phyloP scores from a whole-genome alignment of 495 filamentous ascomycete genomes.

The Lasiosphaeria miniovina region DNA sequence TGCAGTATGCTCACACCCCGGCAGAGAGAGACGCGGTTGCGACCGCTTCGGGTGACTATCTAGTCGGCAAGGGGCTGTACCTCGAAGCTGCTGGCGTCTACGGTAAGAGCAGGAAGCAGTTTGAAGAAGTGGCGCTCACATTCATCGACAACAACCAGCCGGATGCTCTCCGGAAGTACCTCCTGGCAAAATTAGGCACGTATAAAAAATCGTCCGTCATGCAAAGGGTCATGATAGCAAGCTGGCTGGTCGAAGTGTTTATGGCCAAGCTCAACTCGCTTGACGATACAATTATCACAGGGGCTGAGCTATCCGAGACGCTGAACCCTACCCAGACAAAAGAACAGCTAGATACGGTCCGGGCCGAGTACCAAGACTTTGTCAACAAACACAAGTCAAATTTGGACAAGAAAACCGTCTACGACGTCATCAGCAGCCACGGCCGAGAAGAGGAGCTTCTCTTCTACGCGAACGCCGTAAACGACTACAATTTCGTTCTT shows the following conservation, averaged over 20 bases:
- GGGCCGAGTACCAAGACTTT: slow-evolving; percentile 84
- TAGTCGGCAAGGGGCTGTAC: slow-evolving; percentile 74
- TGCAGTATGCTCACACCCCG: slow-evolving; percentile 69
- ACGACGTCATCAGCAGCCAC: slow-evolving; percentile 94
- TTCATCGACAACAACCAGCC: slow-evolving; percentile 87
- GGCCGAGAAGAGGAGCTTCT: slow-evolving; percentile 90
- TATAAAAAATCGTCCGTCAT: slow-evolving; percentile 82
- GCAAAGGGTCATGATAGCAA: slow-evolving; percentile 93
- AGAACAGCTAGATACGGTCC: slow-evolving; percentile 65
- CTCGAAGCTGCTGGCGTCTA: slow-evolving; percentile 84
- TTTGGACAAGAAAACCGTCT: slow-evolving; percentile 85
- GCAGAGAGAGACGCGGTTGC: slow-evolving; percentile 85
- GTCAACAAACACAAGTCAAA: slow-evolving; percentile 77
- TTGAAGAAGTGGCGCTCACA: slow-evolving; percentile 88
- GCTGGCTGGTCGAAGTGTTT: slow-evolving; percentile 92
- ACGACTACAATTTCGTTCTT: slow-evolving; percentile 91
- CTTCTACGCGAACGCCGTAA: slow-evolving; percentile 79
- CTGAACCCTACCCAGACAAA: slow-evolving; percentile 65
- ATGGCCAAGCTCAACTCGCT: slow-evolving; percentile 96
- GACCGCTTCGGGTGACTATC: slow-evolving; percentile 82
- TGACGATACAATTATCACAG: slow-evolving; percentile 89
- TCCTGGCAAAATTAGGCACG: slow-evolving; percentile 75
- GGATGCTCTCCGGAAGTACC: slow-evolving; percentile 88
- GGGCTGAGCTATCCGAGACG: slow-evolving; percentile 75
- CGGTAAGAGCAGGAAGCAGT: slow-evolving; percentile 92